Evolutionary conservation across 2,329 filamentous ascomycete species (phyloP).

Genomic region (Fusarium sp.): DNA sequence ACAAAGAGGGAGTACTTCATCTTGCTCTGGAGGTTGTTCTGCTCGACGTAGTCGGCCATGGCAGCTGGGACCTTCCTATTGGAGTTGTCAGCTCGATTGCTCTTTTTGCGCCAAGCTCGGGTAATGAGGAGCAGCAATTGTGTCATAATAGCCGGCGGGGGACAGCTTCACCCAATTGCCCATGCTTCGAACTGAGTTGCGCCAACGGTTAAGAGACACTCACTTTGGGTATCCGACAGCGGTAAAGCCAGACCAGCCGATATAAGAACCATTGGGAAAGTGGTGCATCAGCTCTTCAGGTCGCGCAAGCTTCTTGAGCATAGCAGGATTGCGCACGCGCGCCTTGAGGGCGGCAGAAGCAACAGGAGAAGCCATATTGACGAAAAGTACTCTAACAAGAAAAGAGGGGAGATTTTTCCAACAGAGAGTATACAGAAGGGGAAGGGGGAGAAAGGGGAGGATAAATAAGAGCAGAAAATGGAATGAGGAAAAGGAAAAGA

Average conservation of each 20-base stretch:
- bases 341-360: slow-evolving; percentile 81
- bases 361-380: slow-evolving; percentile 60
- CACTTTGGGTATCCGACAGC: slow-evolving; percentile 88
- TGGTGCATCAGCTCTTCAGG: slow-evolving; percentile 82
- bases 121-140: slow-evolving; percentile 4
- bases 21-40: slow-evolving; percentile 85
- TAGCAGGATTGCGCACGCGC: slow-evolving; percentile 78
- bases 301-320: slow-evolving; percentile 82
- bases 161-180: no score
- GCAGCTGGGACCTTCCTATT: slow-evolving; percentile 82
- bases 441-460: slow-evolving; percentile 5
- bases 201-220: slow-evolving; percentile 6
- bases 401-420: slow-evolving; percentile 39
- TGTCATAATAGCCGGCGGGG: slow-evolving; percentile 29
- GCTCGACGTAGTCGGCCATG: slow-evolving; percentile 88
- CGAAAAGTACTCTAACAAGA: slow-evolving; percentile 15
- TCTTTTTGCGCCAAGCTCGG: slow-evolving; percentile 32
- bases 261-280: slow-evolving; percentile 86
- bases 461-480: slow-evolving; percentile 28
- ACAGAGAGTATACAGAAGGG: not conserved
- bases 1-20: slow-evolving; percentile 89
- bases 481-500: slow-evolving; percentile 10
- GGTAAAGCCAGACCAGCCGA: slow-evolving; percentile 93
- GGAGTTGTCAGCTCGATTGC: slow-evolving; percentile 26
- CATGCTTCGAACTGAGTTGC: no score